Evolutionary conservation across 2,329 filamentous ascomycete genomes (phyloP).

Genomic region (Fusarium camptoceras): DNA sequence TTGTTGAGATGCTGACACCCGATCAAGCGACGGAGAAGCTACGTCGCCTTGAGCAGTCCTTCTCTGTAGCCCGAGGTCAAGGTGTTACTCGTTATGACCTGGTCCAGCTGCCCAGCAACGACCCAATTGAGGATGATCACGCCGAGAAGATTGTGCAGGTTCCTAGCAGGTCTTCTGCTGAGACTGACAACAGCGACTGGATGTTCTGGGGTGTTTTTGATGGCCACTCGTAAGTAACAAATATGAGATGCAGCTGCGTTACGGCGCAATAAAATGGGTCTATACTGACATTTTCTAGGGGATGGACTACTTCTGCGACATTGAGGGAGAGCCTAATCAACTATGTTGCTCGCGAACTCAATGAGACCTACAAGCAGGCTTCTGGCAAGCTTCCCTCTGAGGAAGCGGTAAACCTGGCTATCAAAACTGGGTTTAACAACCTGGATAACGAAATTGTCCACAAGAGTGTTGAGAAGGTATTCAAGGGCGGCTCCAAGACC

Average conservation of each 20-base stretch:
- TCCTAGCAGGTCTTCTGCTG: slow-evolving; percentile 65
- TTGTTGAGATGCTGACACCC: slow-evolving; percentile 95
- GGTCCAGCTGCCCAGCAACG: slow-evolving; percentile 94
- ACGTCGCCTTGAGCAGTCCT: slow-evolving; percentile 90
- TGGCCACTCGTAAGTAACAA: slow-evolving; percentile 81
- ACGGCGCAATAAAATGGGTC: background rate
- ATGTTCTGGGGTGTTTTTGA: slow-evolving; percentile 99
- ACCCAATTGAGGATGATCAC: slow-evolving; percentile 98
- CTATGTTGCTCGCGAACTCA: slow-evolving; percentile 92
- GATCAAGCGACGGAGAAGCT: slow-evolving; percentile 94
- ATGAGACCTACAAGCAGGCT: slow-evolving; percentile 86
- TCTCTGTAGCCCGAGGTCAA: slow-evolving; percentile 86
- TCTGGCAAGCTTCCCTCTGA: slow-evolving; percentile 73
- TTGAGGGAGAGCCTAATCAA: slow-evolving; percentile 91
- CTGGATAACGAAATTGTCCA: slow-evolving; percentile 96
- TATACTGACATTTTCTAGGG: slow-evolving; percentile 62
- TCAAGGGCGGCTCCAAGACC: slow-evolving; percentile 89
- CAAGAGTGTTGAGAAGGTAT: slow-evolving; percentile 89
- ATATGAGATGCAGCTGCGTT: background rate
- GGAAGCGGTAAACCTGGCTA: slow-evolving; percentile 87
- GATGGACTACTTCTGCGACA: slow-evolving; percentile 98
- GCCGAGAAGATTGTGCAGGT: slow-evolving; percentile 98
- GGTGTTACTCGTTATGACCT: slow-evolving; percentile 96
- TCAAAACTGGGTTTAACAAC: slow-evolving; percentile 89
- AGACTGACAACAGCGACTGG: slow-evolving; percentile 81